Percentiles rank a stretch among this genome's conserved stretches.
phyloP scores from a whole-genome alignment of 192 early-diverging fungal genomes.

The Coemansia sp. region DNA sequence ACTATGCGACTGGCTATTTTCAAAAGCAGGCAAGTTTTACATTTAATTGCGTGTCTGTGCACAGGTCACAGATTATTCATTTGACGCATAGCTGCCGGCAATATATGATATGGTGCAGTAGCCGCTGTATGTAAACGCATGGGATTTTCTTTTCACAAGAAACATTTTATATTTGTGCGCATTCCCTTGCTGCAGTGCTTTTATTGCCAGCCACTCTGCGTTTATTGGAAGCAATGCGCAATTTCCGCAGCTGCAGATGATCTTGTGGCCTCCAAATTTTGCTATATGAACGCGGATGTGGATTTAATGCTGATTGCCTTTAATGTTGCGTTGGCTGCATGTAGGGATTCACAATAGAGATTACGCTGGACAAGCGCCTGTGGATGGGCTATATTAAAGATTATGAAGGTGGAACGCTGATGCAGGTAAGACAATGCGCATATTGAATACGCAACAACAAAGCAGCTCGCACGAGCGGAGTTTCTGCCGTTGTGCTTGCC shows the following conservation, averaged over 20 bases:
- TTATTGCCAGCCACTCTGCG: not conserved
- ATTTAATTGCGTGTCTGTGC: constrained; percentile 12
- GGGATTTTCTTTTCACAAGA: constrained; percentile 6
- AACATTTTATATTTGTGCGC: not conserved
- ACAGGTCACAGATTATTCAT: not conserved
- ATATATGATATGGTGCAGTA: constrained; percentile 3
- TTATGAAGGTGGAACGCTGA: constrained; percentile 97
- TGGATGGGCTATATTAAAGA: constrained; percentile 99
- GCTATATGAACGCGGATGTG: not conserved
- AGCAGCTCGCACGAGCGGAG: not conserved
- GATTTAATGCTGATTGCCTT: not conserved
- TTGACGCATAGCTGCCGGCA: constrained; percentile 7
- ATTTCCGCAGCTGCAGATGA: constrained; percentile 1
- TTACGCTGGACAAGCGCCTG: constrained; percentile 84
- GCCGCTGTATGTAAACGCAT: constrained; percentile 10
- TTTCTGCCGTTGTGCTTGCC: not conserved
- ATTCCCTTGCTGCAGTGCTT: not conserved
- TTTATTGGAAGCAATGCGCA: not conserved
- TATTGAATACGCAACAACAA: not conserved
- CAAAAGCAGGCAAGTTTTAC: constrained; percentile 74
- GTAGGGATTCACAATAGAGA: constrained; percentile 94
- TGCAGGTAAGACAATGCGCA: constrained; percentile 60
- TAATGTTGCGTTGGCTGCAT: not conserved
- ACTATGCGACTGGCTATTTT: constrained; percentile 98
- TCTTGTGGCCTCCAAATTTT: constrained; percentile 7